Percentiles rank a stretch among this genome's conserved stretches.
These are phyloP conservation scores for Fusarium sp. DNA, from an alignment of 2,329 filamentous ascomycete genomes.

Conservation along the genomic window DNA sequence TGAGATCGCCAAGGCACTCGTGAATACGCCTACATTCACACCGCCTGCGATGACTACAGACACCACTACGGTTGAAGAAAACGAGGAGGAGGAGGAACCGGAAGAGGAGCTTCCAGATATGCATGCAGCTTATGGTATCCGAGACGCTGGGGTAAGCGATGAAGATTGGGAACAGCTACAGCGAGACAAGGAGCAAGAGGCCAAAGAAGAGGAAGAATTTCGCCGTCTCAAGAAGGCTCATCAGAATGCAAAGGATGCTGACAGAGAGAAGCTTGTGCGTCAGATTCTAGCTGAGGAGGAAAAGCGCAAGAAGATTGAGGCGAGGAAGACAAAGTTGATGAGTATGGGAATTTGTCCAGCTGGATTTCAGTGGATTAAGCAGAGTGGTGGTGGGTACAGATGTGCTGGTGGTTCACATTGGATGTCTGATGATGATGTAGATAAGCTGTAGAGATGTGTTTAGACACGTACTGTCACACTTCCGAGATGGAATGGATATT, in stretches of 20 bases:
- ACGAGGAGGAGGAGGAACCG: neutral
- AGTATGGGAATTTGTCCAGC: conserved; percentile 66
- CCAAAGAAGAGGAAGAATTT: conserved; percentile 55
- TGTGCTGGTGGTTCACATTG: conserved; percentile 73
- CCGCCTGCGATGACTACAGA: neutral
- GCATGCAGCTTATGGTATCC: conserved; percentile 21
- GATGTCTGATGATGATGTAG: conserved; percentile 33
- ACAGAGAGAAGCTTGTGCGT: conserved; percentile 53
- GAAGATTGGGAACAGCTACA: conserved; percentile 72
- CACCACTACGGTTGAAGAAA: neutral
- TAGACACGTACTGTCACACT: neutral
- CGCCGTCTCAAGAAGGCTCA: conserved; percentile 50
- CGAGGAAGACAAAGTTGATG: conserved; percentile 61
- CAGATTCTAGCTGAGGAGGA: conserved; percentile 52
- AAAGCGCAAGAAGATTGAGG: conserved; percentile 54
- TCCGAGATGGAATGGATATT: too few relatives aligned
- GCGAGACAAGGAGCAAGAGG: conserved; percentile 58
- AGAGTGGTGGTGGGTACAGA: conserved; percentile 65
- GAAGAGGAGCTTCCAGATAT: conserved; percentile 4
- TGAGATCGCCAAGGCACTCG: neutral
- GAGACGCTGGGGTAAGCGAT: conserved; percentile 71
- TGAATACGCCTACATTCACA: fast-evolving
- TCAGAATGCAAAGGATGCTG: conserved; percentile 46
- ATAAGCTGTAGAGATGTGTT: neutral
- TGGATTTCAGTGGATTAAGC: conserved; percentile 73